Percentiles rank a stretch among this genome's conserved stretches.
phyloP scores from a whole-genome alignment of 2,329 filamentous ascomycete genomes.

The Huntiella omanensis region DNA sequence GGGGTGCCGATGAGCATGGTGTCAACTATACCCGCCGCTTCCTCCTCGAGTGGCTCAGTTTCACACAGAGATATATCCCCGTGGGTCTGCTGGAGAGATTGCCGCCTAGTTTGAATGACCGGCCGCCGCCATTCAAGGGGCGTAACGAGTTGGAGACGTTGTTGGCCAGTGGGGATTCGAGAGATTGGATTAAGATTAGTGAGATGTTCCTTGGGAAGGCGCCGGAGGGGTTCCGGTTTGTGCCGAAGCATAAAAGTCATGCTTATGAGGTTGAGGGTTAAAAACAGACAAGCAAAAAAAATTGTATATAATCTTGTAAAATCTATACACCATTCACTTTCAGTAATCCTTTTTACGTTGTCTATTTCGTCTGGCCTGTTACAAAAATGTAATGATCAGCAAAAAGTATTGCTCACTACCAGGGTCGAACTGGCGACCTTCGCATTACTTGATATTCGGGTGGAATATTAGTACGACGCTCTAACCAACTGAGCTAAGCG shows the following conservation, averaged over 20 bases:
- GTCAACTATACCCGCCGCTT: constrained; percentile 82
- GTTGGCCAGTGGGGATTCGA: constrained; percentile 75
- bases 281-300: not conserved
- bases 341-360: no score
- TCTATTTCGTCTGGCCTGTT: no score
- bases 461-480: no score
- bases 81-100: constrained; percentile 74
- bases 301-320: not conserved
- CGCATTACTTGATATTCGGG: no score
- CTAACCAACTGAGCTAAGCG: no score
- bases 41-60: constrained; percentile 88
- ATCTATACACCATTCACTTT: not conserved
- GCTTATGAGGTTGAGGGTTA: constrained; percentile 57
- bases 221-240: constrained; percentile 78
- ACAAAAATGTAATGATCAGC: no score
- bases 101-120: constrained; percentile 74
- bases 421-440: no score
- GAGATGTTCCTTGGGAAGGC: constrained; percentile 95
- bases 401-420: no score
- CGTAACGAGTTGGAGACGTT: constrained; percentile 88
- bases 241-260: constrained; percentile 95
- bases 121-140: constrained; percentile 67
- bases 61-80: constrained; percentile 79
- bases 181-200: constrained; percentile 98
- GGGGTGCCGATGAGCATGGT: constrained; percentile 90